A percentile compares a stretch with the other conserved stretches of the same genome.
These are phyloP conservation scores for Nitzschia sp. DNA, from an alignment of 108 stramenopile genomes.

Conservation along the genomic window DNA sequence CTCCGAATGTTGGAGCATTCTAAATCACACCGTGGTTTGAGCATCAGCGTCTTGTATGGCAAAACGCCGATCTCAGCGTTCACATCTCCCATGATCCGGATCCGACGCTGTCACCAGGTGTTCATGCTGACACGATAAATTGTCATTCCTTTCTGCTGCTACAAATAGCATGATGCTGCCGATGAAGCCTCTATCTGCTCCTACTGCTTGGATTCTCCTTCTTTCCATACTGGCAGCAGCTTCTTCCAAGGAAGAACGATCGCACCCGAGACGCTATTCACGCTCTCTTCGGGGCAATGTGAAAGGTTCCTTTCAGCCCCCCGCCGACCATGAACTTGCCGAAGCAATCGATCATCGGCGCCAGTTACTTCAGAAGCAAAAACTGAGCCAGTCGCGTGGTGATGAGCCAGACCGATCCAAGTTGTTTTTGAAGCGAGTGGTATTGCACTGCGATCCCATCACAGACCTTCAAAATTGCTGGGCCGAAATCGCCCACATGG, in stretches of 20 bases:
- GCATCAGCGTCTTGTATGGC: too few relatives aligned
- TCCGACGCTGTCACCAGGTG: too few relatives aligned
- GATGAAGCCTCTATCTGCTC: background rate
- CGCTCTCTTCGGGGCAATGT: too few relatives aligned
- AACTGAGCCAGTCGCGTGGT: background rate
- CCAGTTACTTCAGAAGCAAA: background rate
- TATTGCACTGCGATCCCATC: slow-evolving; percentile 5
- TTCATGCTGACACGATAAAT: too few relatives aligned
- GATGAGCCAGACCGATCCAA: background rate
- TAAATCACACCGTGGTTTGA: too few relatives aligned
- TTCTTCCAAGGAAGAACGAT: background rate
- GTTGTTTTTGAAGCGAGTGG: background rate
- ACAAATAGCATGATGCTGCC: background rate
- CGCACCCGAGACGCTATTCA: background rate
- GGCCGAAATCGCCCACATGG: background rate
- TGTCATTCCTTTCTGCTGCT: too few relatives aligned
- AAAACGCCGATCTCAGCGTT: too few relatives aligned
- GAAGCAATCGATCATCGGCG: background rate
- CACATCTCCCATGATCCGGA: too few relatives aligned
- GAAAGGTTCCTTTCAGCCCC: too few relatives aligned
- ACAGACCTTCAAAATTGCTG: background rate
- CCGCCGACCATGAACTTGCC: too few relatives aligned
- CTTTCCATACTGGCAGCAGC: background rate
- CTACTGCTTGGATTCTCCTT: background rate
- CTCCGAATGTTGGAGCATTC: too few relatives aligned